Evolutionary conservation across 2,329 filamentous ascomycete species (phyloP).

Genomic region (Neocatenulostroma microsporum): DNA sequence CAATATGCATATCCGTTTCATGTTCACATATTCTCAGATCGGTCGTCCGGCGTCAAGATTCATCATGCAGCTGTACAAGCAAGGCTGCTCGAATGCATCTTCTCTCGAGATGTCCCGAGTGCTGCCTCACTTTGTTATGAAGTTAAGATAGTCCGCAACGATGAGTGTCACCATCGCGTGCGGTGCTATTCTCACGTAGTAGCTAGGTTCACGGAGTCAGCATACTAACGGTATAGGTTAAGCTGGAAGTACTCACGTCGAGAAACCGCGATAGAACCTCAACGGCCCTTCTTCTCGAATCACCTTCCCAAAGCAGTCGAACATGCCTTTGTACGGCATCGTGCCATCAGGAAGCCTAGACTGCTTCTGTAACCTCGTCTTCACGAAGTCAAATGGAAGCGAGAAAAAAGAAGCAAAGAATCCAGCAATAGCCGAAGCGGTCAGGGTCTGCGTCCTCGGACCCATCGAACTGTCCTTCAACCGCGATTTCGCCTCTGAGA

Average conservation of each 20-base stretch:
- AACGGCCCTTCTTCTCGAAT: constrained; percentile 77
- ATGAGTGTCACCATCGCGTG: constrained; percentile 60
- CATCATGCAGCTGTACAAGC: no score
- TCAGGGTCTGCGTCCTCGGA: constrained; percentile 65
- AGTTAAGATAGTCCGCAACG: constrained; percentile 63
- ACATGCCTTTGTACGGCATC: constrained; percentile 78
- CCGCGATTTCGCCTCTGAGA: constrained; percentile 89
- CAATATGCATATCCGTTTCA: no score
- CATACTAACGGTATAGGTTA: constrained; percentile 2
- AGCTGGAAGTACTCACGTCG: no score
- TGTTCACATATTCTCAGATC: no score
- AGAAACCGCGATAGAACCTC: constrained; percentile 93
- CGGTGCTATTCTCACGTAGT: constrained; percentile 1
- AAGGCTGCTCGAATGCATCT: no score
- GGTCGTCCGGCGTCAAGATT: no score
- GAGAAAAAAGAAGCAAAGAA: constrained; percentile 98
- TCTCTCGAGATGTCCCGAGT: no score
- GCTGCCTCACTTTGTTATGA: constrained; percentile 59
- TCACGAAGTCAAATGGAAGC: constrained; percentile 96
- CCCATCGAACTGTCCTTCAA: constrained; percentile 62
- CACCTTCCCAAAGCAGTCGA: constrained; percentile 86
- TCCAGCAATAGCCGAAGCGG: constrained; percentile 80
- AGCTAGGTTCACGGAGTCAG: neutral
- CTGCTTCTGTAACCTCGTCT: constrained; percentile 95
- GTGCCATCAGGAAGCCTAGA: constrained; percentile 68